Evolutionary conservation across 345 rosid genomes (phyloP).

Genomic region (Rhodomyrtus tomentosa): DNA sequence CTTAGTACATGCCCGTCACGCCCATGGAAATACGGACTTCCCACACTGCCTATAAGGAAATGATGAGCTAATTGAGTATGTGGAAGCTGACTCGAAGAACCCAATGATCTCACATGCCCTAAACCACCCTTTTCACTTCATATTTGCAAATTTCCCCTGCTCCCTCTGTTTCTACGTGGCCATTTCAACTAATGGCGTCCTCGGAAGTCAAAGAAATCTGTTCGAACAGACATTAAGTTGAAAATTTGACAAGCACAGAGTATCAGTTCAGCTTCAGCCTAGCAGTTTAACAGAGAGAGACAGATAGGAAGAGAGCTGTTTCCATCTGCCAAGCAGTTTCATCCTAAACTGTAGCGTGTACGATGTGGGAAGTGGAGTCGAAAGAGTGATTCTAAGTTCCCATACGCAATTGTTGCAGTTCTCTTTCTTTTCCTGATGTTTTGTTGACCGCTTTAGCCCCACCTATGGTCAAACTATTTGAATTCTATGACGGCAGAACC

Average conservation of each 20-base stretch:
- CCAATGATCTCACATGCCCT: background rate
- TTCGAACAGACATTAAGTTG: background rate
- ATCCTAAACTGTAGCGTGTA: background rate
- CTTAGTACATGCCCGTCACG: background rate
- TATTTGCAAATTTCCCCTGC: background rate
- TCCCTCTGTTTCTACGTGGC: background rate
- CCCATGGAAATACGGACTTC: background rate
- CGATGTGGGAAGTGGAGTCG: background rate
- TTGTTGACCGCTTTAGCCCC: background rate
- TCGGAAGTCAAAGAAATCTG: background rate
- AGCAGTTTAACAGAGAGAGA: background rate
- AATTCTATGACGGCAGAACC: background rate
- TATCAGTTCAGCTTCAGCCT: background rate
- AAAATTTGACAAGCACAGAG: background rate
- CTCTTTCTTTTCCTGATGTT: background rate
- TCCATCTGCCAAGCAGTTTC: background rate
- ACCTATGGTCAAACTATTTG: background rate
- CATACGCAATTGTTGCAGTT: background rate
- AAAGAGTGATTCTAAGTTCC: background rate
- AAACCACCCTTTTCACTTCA: background rate
- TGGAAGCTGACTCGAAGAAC: background rate
- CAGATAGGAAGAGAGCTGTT: background rate
- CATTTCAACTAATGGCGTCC: background rate
- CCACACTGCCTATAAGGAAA: background rate
- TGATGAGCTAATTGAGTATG: background rate